phyloP scores from a whole-genome alignment of 148 eudicot genomes.

The Persicaria tinctoria region DNA sequence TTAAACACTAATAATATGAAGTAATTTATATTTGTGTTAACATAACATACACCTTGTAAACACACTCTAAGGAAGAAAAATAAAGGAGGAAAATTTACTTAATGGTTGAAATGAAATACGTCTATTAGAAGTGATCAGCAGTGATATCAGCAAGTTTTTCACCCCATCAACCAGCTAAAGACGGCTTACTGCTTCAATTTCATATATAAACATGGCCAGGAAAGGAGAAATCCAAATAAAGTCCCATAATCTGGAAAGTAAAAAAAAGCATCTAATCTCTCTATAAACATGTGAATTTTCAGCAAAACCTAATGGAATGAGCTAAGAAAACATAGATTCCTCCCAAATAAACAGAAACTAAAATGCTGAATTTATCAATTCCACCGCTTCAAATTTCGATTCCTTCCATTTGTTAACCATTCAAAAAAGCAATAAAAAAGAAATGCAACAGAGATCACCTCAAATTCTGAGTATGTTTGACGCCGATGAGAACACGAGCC shows the following conservation, averaged over 20 bases:
- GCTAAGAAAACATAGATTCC: not conserved
- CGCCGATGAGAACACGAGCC: not conserved
- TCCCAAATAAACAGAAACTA: not conserved
- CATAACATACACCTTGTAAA: not conserved
- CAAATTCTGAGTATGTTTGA: not conserved
- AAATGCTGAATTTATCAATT: constrained; percentile 6
- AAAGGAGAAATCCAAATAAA: not conserved
- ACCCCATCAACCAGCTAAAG: constrained; percentile 90
- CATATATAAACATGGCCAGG: constrained; percentile 70
- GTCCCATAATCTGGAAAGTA: constrained; percentile 2
- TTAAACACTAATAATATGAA: constrained; percentile 2
- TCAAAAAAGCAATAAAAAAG: not conserved
- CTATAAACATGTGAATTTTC: not conserved
- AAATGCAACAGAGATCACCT: constrained; percentile 5
- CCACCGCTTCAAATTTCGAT: not conserved
- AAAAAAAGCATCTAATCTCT: not conserved
- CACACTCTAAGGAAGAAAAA: not conserved
- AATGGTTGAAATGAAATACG: not conserved
- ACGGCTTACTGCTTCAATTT: constrained; percentile 90
- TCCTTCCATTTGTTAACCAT: not conserved
- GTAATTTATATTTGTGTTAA: not conserved
- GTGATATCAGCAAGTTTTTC: constrained; percentile 60
- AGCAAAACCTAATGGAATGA: not conserved
- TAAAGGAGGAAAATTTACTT: not conserved
- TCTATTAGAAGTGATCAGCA: constrained; percentile 1